phyloP scores from a whole-genome alignment of 2,329 filamentous ascomycete species.

The Fusarium devonianum region DNA sequence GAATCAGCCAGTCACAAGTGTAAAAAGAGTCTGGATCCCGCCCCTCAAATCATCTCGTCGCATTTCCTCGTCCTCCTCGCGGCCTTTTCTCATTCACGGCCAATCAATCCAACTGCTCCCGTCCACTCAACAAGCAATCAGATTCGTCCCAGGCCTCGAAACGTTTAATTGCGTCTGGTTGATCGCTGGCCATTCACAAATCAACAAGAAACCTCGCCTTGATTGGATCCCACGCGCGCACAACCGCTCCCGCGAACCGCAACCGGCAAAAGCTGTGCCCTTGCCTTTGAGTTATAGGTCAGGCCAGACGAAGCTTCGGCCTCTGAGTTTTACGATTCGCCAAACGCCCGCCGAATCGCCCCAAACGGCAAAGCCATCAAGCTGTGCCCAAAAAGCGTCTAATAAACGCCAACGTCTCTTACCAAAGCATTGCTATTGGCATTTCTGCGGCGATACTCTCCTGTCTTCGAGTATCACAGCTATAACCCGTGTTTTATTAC shows the following conservation, averaged over 20 bases:
- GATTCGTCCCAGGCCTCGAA: conserved; percentile 42
- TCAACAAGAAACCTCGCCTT: conserved; percentile 39
- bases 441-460: conserved; percentile 2
- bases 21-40: conserved; percentile 52
- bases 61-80: conserved; percentile 53
- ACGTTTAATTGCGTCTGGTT: conserved; percentile 37
- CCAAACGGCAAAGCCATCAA: conserved; percentile 28
- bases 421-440: not conserved
- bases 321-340: conserved; percentile 26
- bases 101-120: conserved; percentile 54
- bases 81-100: conserved; percentile 52
- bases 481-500: no score
- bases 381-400: not conserved
- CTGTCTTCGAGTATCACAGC: no score
- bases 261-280: conserved; percentile 22
- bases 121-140: conserved; percentile 50
- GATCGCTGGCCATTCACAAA: conserved; percentile 43
- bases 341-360: conserved; percentile 27
- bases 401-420: conserved; percentile 2
- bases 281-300: conserved; percentile 5
- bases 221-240: conserved; percentile 37
- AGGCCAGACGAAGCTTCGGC: conserved; percentile 18
- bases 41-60: conserved; percentile 62
- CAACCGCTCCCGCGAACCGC: conserved; percentile 22
- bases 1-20: conserved; percentile 60